Percentiles rank a stretch among this genome's conserved stretches.
Evolutionary conservation across 805 yeast species (phyloP).

Genomic region (Tetrapisispora fleetii): DNA sequence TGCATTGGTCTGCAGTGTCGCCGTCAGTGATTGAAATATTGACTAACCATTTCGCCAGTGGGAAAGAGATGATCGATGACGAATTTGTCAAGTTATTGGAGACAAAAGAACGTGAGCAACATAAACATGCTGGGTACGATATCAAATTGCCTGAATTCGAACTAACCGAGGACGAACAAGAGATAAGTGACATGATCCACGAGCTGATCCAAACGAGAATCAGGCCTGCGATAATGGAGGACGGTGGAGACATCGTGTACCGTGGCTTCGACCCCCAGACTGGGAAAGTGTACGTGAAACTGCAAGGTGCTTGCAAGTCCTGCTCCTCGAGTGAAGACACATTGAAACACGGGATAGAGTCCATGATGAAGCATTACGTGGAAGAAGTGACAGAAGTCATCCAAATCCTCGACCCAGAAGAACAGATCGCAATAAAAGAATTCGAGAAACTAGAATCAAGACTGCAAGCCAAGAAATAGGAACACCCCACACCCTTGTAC

Average conservation of each 20-base stretch:
- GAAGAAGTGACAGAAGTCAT: constrained; percentile 88
- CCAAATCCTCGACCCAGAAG: constrained; percentile 78
- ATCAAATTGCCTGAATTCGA: constrained; percentile 24
- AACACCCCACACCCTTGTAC: neutral
- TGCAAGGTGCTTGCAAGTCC: constrained; percentile 93
- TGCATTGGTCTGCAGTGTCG: constrained; percentile 63
- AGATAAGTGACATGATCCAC: constrained; percentile 78
- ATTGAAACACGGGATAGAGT: constrained; percentile 87
- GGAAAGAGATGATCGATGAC: constrained; percentile 17
- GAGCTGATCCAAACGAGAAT: constrained; percentile 90
- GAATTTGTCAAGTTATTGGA: constrained; percentile 25
- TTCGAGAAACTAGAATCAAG: constrained; percentile 73
- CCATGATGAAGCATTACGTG: constrained; percentile 94
- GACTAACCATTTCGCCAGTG: constrained; percentile 23
- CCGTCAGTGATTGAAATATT: constrained; percentile 43
- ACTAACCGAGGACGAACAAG: constrained; percentile 55
- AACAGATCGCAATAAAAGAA: constrained; percentile 63
- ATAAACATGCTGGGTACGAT: constrained; percentile 25
- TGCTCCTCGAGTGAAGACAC: constrained; percentile 90
- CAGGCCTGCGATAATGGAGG: constrained; percentile 96
- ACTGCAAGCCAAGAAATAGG: neutral
- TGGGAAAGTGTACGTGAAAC: constrained; percentile 79
- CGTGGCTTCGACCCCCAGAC: constrained; percentile 75
- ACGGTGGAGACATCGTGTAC: constrained; percentile 94
- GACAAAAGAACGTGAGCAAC: constrained; percentile 20